Percentiles rank a stretch among this genome's conserved stretches.
Conservation (phyloP, 768 basidiomycete genomes). For the Tricholoma hemisulphureum region DNA sequence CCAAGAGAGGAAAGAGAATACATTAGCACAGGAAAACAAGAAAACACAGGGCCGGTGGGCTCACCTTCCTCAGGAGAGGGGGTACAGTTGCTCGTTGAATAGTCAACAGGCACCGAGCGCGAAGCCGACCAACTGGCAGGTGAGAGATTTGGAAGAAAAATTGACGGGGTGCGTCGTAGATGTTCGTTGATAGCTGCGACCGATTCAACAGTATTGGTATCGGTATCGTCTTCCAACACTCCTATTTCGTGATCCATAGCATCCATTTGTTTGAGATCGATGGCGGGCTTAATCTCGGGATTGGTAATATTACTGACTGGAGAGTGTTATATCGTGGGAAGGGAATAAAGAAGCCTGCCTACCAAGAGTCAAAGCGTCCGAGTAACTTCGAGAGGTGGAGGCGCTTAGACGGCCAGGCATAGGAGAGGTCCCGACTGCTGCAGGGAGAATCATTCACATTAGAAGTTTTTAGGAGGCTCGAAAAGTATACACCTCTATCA, state of each 20-base stretch:
- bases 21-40: neutral
- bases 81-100: neutral
- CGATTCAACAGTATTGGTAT: neutral
- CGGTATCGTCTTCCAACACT: neutral
- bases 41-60: neutral
- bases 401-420: neutral
- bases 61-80: neutral
- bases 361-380: conserved; percentile 4
- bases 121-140: neutral
- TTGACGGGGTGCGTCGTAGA: neutral
- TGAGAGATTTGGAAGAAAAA: neutral
- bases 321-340: neutral
- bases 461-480: neutral
- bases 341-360: neutral
- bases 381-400: neutral
- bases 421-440: neutral
- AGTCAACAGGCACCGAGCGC: too few relatives aligned
- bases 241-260: neutral
- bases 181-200: neutral
- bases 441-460: neutral
- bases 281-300: neutral
- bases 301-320: neutral
- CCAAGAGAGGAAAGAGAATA: neutral
- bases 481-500: neutral
- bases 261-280: neutral